phyloP scores from a whole-genome alignment of 2,329 filamentous ascomycete genomes.

The Thielaviopsis musarum region DNA sequence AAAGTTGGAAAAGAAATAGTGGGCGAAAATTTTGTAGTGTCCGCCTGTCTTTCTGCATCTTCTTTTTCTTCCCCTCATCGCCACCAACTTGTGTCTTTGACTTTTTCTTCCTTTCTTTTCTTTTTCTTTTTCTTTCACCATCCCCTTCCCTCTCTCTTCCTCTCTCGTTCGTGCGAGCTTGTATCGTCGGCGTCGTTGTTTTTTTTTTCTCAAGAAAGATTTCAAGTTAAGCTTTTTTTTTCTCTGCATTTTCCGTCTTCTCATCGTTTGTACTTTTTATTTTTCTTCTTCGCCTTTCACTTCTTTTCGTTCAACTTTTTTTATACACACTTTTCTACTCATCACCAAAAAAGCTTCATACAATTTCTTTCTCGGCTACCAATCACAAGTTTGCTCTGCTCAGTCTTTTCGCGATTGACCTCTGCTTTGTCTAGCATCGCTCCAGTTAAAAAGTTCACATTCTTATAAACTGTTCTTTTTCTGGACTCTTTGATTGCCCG shows the following conservation, averaged over 20 bases:
- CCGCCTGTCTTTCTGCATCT: conserved; percentile 2
- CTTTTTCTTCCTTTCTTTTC: conserved; percentile 19
- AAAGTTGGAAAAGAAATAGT: not conserved
- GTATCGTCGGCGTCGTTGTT: conserved; percentile 19
- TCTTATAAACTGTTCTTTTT: not conserved
- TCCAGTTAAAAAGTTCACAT: not conserved
- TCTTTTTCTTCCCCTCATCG: conserved; percentile 17
- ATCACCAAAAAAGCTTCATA: conserved; percentile 6
- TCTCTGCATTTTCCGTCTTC: conserved; percentile 13
- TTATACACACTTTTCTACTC: conserved; percentile 1
- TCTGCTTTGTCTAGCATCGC: not conserved
- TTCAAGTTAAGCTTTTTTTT: conserved; percentile 13
- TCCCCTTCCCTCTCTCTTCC: conserved; percentile 19
- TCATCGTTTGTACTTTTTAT: conserved; percentile 13
- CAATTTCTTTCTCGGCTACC: not conserved
- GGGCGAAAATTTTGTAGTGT: not conserved
- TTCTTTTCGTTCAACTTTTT: conserved; percentile 6
- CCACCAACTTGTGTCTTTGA: conserved; percentile 18
- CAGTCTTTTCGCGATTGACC: not conserved
- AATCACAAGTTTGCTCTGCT: not conserved
- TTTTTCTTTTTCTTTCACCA: conserved; percentile 18
- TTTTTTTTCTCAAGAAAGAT: conserved; percentile 15
- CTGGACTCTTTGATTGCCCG: not conserved
- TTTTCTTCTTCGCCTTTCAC: conserved; percentile 11
- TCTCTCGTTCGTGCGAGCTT: conserved; percentile 17